Evolutionary conservation across 1,284 basidiomycete species (phyloP), one percentile per base, ranked within the genome.

Genomic region (Limonomyces culmigenus): DNA sequence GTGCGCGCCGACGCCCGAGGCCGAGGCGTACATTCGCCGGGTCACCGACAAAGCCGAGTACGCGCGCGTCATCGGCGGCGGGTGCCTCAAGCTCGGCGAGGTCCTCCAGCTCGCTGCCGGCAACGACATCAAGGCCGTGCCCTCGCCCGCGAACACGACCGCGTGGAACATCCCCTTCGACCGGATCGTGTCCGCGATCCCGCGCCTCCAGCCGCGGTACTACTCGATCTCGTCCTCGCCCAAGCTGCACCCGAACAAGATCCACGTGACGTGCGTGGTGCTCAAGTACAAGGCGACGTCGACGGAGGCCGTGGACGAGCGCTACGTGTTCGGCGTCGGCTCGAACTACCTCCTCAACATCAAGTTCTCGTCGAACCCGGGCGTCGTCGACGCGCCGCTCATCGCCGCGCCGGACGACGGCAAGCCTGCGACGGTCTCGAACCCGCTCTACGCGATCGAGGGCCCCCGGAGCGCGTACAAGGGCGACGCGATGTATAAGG

Each of bases 151-250:
- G 43, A 84, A 83, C 54, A 83, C 83, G 34, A 80, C 85, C 1
- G 52, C 67, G 10, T 98, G 93, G 93, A 46, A 65, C n/a, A 92
- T 98, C 47, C 92, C 93, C 30, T 96, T 98, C 53, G 93, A 98
- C 55, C 83, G 92, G 48, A 79, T 98, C 47, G 77, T 98, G 41
- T 93, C 91, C 3, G 76, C 83, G 36, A 76, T 96, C 36, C 79
- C 89, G 25, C 88, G 93, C 45, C 70, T 98, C 15, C 89, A 95
- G 52, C 92, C 93, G 27, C 81, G 93, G 40, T 98, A 85, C 67
- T 98, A 96, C 60, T 98, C 95, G 30, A 98, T 98, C 58, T 96
- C 93, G 12, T 96, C 91, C 17, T 88, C 84, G 42, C 89, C 95
- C 34, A 97, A 97, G 57, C 64, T 97, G 31, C 56, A 88, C 56